These are phyloP conservation scores for Suhomyces yuchorum DNA, from an alignment of 1,139 yeast genomes.

Conservation along the genomic window DNA sequence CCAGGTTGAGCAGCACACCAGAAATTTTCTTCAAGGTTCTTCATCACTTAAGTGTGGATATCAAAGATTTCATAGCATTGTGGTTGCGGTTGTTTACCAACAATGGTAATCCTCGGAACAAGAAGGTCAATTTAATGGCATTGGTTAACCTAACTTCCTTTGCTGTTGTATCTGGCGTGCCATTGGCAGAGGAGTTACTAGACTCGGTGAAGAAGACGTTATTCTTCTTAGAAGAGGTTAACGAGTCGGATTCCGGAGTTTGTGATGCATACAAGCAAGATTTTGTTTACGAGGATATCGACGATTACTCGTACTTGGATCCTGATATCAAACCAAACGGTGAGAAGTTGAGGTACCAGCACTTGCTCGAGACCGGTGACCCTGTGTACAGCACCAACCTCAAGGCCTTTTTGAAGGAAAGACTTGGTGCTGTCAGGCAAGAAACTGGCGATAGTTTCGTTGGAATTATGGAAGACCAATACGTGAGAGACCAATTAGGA, in stretches of 20 bases:
- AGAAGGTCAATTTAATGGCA: slow-evolving; percentile 65
- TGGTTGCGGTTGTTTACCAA: slow-evolving; percentile 47
- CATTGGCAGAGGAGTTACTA: slow-evolving; percentile 30
- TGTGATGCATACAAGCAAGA: slow-evolving; percentile 65
- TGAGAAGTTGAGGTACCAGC: slow-evolving; percentile 57
- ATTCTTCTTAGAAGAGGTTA: slow-evolving; percentile 70
- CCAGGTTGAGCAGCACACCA: slow-evolving; percentile 55
- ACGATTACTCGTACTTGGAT: slow-evolving; percentile 51
- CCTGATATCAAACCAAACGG: slow-evolving; percentile 54
- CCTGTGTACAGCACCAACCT: slow-evolving; percentile 61
- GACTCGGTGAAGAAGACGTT: slow-evolving; percentile 56
- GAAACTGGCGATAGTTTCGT: slow-evolving; percentile 28
- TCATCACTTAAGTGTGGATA: slow-evolving; percentile 33
- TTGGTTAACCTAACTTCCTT: slow-evolving; percentile 44
- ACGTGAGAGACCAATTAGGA: slow-evolving; percentile 11
- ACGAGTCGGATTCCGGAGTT: slow-evolving; percentile 60
- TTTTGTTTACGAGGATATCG: slow-evolving; percentile 54
- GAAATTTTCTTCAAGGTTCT: slow-evolving; percentile 43
- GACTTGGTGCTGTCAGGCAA: slow-evolving; percentile 24
- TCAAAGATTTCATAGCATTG: slow-evolving; percentile 26
- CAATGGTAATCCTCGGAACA: slow-evolving; percentile 68
- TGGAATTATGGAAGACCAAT: slow-evolving; percentile 7
- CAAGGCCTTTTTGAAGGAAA: slow-evolving; percentile 25
- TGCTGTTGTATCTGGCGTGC: slow-evolving; percentile 29
- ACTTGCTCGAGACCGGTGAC: slow-evolving; percentile 49